Conservation (phyloP, 2,329 filamentous ascomycete genomes). For the Claviceps sp. region DNA sequence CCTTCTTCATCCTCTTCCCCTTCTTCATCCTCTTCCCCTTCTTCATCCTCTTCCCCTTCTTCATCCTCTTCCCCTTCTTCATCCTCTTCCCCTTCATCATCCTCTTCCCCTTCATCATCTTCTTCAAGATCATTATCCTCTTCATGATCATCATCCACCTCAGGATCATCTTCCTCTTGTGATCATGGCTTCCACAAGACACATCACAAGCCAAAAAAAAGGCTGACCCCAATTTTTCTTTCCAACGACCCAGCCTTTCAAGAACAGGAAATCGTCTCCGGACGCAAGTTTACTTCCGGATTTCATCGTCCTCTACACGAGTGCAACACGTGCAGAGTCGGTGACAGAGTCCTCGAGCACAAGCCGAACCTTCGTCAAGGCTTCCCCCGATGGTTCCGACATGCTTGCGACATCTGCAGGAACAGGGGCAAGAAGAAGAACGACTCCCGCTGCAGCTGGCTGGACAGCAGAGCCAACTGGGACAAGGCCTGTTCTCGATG, state of each 20-base stretch:
- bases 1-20: no score
- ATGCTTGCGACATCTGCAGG: slow-evolving; percentile 12
- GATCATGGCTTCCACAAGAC: no score
- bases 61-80: not conserved
- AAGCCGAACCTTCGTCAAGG: slow-evolving; percentile 10
- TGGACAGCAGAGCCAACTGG: slow-evolving; percentile 10
- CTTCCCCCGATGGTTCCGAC: slow-evolving; percentile 11
- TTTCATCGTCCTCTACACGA: not conserved
- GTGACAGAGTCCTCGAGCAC: not conserved
- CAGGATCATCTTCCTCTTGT: no score
- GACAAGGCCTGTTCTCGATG: slow-evolving; percentile 12
- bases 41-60: not conserved
- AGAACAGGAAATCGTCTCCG: not conserved
- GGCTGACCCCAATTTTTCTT: no score
- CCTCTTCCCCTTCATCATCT: no score
- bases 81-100: not conserved
- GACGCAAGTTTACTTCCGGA: no score
- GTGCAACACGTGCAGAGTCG: not conserved
- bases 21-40: not conserved
- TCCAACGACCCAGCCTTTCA: not conserved
- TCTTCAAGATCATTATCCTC: no score
- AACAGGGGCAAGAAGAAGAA: slow-evolving; percentile 5
- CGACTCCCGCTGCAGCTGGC: slow-evolving; percentile 11
- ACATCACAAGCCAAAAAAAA: no score
- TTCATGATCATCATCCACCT: no score